phyloP scores from a whole-genome alignment of 768 basidiomycete genomes.

The Agaricus blazei region DNA sequence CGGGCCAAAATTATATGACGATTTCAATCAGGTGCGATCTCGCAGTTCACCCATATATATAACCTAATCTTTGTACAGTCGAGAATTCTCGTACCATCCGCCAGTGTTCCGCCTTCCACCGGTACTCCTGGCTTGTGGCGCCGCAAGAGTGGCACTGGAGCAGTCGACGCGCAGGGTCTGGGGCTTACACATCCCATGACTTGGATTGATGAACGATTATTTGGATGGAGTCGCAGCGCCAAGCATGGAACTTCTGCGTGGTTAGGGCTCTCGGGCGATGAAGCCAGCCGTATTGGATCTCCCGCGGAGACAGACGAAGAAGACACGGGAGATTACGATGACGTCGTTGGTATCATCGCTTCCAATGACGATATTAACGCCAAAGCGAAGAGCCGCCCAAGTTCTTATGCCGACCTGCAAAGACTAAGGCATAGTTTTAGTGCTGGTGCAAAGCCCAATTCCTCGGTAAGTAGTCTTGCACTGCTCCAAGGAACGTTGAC shows the following conservation, averaged over 20 bases:
- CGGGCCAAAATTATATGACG: slow-evolving; percentile 80
- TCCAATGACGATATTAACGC: slow-evolving; percentile 37
- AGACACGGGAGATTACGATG: slow-evolving; percentile 87
- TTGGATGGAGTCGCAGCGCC: slow-evolving; percentile 84
- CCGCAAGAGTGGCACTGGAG: slow-evolving; percentile 74
- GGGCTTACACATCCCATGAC: slow-evolving; percentile 89
- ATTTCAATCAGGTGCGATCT: slow-evolving; percentile 70
- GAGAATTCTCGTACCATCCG: slow-evolving; percentile 79
- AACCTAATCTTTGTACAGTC: slow-evolving; percentile 37
- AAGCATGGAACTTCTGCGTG: slow-evolving; percentile 83
- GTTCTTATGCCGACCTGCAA: slow-evolving; percentile 81
- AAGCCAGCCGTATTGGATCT: slow-evolving; percentile 58
- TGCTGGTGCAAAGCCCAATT: slow-evolving; percentile 5
- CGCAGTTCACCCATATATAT: slow-evolving; percentile 2
- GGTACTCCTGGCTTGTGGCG: slow-evolving; percentile 72
- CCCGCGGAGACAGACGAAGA: slow-evolving; percentile 84
- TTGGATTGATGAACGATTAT: slow-evolving; percentile 91
- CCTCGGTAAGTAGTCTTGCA: slow-evolving; percentile 9
- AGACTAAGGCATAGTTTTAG: slow-evolving; percentile 42
- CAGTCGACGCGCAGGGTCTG: slow-evolving; percentile 81
- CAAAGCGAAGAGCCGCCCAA: slow-evolving; percentile 57
- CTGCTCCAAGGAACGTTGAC: slow-evolving; percentile 28
- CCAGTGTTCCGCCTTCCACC: slow-evolving; percentile 77
- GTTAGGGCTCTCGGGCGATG: slow-evolving; percentile 54
- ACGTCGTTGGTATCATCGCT: slow-evolving; percentile 68